Base-by-base conservation (phyloP, 371 early-diverging fungal species). In the Fennellomyces sp. region DNA sequence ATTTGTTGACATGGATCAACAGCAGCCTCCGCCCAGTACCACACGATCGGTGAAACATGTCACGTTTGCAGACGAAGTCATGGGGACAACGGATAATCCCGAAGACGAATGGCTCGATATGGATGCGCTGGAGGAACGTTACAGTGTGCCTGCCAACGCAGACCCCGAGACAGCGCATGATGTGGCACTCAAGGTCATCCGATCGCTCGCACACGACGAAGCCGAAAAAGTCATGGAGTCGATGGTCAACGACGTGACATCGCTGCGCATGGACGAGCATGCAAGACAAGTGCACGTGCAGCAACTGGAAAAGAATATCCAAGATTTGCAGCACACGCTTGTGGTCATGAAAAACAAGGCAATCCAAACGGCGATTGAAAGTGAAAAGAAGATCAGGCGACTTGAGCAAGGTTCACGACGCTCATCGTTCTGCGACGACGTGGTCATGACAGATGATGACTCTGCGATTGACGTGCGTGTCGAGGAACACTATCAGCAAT, bases 231-330 rank as follows among this genome's bases (percentile, higher is more conserved):
- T 94, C 55, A 60, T 88, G 5, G 89, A 91, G 68, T 72, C 87
- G 52, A 69, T 94, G 25, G 78, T 94, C 49, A 89, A 93, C 31
- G 94, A 94, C 62, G 78, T 94, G 35, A 85, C 94, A 33, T 73
- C 79, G 11, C 76, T 88, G 5, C 84, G 89, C 2, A 78, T 88
- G 56, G 72, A 79, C 21, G 84, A 88, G 21, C 81, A 85, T 58
- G 75, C 81, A 27, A 78, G 81, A 1, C 84, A 84, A 47, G 75
- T 78, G 17, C 81, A 84, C 31, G 72, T 88, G n/a, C 68, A 68
- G 5, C 80, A 84, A 21, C 73, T 84, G 42, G 93, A 95, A 52
- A 88, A 89, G 65, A 81, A 79, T 8, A 83, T 91, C 0, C 70
- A 79, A 42, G 91, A 92, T 45, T 72, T 94, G 36, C 86, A 87